Conservation (phyloP, 805 yeast genomes). For the Candida morakotiae region DNA sequence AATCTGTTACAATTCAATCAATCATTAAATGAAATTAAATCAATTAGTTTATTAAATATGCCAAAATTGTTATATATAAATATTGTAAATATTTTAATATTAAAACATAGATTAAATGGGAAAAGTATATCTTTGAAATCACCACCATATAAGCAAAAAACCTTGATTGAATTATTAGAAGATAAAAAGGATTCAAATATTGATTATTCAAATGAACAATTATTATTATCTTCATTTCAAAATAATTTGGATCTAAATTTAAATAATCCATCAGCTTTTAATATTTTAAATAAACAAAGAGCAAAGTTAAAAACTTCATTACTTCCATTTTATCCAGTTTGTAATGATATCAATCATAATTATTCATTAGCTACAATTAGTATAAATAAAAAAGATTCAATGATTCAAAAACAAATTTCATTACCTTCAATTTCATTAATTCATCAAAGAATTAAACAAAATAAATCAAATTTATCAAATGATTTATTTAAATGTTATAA, state of each 20-base stretch:
- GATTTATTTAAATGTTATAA: constrained; percentile 20
- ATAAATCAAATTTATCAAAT: constrained; percentile 13
- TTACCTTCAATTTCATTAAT: constrained; percentile 7
- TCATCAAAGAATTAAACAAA: constrained; percentile 13
- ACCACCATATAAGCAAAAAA: background rate
- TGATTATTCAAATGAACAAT: constrained; percentile 1
- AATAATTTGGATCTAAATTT: constrained; percentile 4
- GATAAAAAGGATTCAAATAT: background rate
- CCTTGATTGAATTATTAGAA: constrained; percentile 8
- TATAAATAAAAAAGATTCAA: constrained; percentile 17
- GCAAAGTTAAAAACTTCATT: constrained; percentile 33
- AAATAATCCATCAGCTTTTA: constrained; percentile 35
- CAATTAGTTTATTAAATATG: background rate
- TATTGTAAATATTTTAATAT: constrained; percentile 11
- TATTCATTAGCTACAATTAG: constrained; percentile 19
- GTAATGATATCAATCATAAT: constrained; percentile 40
- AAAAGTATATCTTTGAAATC: background rate
- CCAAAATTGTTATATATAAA: constrained; percentile 13
- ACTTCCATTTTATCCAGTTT: constrained; percentile 47
- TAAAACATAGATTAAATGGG: constrained; percentile 12
- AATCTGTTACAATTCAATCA: constrained; percentile 12
- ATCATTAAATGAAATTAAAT: background rate
- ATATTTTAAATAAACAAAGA: constrained; percentile 35
- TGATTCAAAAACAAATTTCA: constrained; percentile 6
- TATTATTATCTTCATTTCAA: background rate